Evolutionary conservation across 306 rosid genomes (phyloP).

Genomic region (Medicago truncatula): DNA sequence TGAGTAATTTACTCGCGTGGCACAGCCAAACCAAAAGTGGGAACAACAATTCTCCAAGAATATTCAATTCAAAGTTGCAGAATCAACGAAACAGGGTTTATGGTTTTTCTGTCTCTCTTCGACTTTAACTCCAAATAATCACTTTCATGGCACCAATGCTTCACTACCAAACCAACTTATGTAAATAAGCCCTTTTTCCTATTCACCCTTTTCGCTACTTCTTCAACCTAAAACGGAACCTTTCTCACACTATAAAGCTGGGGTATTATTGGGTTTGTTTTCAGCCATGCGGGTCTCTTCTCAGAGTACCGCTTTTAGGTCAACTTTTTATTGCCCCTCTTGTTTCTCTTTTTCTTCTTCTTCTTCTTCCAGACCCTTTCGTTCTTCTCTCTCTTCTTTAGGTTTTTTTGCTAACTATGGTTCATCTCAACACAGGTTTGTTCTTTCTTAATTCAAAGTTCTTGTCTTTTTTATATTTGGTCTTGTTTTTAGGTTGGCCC

Average conservation of each 20-base stretch:
- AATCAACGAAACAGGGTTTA: background rate
- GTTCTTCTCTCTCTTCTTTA: conserved; percentile 52
- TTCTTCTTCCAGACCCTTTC: conserved; percentile 46
- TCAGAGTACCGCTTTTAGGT: conserved; percentile 55
- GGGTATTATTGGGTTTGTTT: conserved; percentile 59
- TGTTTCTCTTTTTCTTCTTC: conserved; percentile 56
- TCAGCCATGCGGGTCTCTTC: conserved; percentile 66
- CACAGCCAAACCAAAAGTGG: too few relatives aligned
- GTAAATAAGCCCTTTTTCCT: background rate
- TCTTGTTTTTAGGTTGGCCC: background rate
- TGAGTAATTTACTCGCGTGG: too few relatives aligned
- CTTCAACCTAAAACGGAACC: background rate
- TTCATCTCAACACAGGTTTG: conserved; percentile 54
- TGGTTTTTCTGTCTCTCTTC: background rate
- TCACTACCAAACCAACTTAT: background rate
- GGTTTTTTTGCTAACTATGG: conserved; percentile 55
- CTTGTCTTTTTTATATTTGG: conserved; percentile 15
- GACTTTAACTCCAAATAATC: too few relatives aligned
- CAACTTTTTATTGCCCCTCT: conserved; percentile 59
- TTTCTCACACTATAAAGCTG: conserved; percentile 49
- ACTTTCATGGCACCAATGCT: background rate
- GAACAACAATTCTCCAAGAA: too few relatives aligned
- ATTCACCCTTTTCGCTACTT: background rate
- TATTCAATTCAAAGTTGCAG: conserved; percentile 8
- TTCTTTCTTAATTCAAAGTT: conserved; percentile 12